Base-by-base conservation (phyloP, 164 flowering plant species). In the Chloranthus sessilifolius region DNA sequence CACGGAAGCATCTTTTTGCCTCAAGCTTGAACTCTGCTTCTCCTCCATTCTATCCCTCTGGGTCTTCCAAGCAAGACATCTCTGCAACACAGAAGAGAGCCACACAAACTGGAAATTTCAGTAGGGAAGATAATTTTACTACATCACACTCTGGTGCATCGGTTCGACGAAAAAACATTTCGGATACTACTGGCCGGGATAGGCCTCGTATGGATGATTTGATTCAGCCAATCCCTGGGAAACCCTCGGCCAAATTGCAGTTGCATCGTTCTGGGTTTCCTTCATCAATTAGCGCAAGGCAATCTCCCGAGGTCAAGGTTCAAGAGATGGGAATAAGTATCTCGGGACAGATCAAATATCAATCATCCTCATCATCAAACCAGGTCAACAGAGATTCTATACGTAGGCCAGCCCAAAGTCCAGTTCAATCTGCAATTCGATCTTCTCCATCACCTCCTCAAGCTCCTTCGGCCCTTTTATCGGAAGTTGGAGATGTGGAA, bases 21-120 rank as follows among this genome's bases (percentile, higher is more conserved):
- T 89, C 99, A 29, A 89, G 74, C 62, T 74, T 94, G 70, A 94
- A 52, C 66, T 78, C 79, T 47, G 94, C 92, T 52, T 87, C 99
- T 52, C 97, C 96, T 47, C 97, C 99, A 33, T 94, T 94, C 65
- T 94, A 89, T 71, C 99, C 99, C 11, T 81, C 96, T 48, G 80
- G 86, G 45, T 71, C 99, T 45, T 83, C 94, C 50, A 79, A 46
- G 63, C 90, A 84, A 55, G 95, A 82, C 3, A 43, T 52, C 22
- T 21, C 66, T 46, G 17, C 50, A 25, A 31, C 69, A 27, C 80
- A 72, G 46, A 86, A 77, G 58, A 77, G 67, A 59, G 86, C 78
- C 50, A 50, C 65, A n/a, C 54, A 73, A 45, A 55, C 63, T 63
- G 83, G 80, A 47, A 61, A 10, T 50, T 5, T 50, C 25, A 72